A percentile compares a stretch with the other conserved stretches of the same genome.
These are phyloP conservation scores for Musa acuminata DNA, from an alignment of 176 grass and related monocot genomes.

Conservation along the genomic window DNA sequence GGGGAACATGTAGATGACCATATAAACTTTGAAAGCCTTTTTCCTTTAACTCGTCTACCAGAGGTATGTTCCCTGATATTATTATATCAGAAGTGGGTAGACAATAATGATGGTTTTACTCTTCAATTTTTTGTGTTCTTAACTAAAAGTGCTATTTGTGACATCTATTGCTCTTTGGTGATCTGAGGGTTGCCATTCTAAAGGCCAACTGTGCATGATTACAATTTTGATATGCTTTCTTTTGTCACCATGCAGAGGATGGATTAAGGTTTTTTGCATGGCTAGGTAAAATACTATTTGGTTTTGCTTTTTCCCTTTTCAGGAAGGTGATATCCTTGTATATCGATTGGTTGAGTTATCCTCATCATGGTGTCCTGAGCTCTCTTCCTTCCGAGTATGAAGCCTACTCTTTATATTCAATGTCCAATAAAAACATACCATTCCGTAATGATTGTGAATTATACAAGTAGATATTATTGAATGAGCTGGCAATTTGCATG, in stretches of 20 bases:
- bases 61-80: slow-evolving; percentile 33
- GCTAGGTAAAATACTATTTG: not conserved
- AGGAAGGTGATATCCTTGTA: slow-evolving; percentile 79
- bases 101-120: not conserved
- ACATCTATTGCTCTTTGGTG: not conserved
- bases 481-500: slow-evolving; percentile 3
- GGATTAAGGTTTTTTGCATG: not conserved
- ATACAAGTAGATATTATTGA: not conserved
- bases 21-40: slow-evolving; percentile 58
- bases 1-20: slow-evolving; percentile 28
- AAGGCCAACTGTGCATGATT: not conserved
- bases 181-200: not conserved
- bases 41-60: slow-evolving; percentile 60
- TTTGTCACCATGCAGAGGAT: not conserved
- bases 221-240: not conserved
- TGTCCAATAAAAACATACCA: not conserved
- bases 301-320: slow-evolving; percentile 13
- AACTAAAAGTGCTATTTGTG: not conserved
- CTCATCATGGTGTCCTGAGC: slow-evolving; percentile 73
- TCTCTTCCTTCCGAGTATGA: slow-evolving; percentile 72
- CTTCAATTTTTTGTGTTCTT: not conserved
- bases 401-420: not conserved
- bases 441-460: not conserved
- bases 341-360: slow-evolving; percentile 86
- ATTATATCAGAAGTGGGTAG: not conserved